Evolutionary conservation across 2,329 filamentous ascomycete genomes (phyloP).

Genomic region (Graphiopsis chlorocephala): DNA sequence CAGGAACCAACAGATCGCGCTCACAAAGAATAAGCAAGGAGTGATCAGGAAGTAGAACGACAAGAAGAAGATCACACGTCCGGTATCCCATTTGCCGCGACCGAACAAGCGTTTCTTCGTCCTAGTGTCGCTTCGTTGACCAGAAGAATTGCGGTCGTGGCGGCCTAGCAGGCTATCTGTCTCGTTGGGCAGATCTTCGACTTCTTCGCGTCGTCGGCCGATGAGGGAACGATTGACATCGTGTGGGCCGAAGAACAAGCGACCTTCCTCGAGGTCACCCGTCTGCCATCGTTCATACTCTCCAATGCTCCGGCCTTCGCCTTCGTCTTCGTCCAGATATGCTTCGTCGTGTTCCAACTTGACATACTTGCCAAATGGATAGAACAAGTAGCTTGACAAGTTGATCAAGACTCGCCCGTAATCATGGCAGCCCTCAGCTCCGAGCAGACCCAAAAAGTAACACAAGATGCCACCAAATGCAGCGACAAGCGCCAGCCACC

Average conservation of each 20-base stretch:
- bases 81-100: constrained; percentile 91
- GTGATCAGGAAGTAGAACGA: constrained; percentile 94
- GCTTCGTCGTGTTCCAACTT: constrained; percentile 90
- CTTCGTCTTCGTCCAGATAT: constrained; percentile 90
- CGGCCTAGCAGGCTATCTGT: constrained; percentile 80
- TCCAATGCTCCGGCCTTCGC: constrained; percentile 93
- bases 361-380: constrained; percentile 96
- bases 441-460: constrained; percentile 73
- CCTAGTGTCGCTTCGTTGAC: constrained; percentile 25
- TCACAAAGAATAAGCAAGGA: constrained; percentile 80
- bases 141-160: constrained; percentile 27
- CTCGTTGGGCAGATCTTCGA: constrained; percentile 75
- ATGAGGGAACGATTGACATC: constrained; percentile 70
- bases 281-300: constrained; percentile 99
- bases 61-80: constrained; percentile 90
- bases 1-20: constrained; percentile 87
- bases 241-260: constrained; percentile 88
- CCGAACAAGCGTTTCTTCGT: constrained; percentile 87
- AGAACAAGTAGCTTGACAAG: constrained; percentile 81
- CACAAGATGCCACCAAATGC: constrained; percentile 73
- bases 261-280: constrained; percentile 90
- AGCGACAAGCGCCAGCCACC: constrained; percentile 85
- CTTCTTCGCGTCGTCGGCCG: constrained; percentile 79
- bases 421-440: constrained; percentile 73
- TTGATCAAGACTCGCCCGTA: constrained; percentile 86